Conservation (phyloP, 2,329 filamentous ascomycete species). For the Phialophora tarda region DNA sequence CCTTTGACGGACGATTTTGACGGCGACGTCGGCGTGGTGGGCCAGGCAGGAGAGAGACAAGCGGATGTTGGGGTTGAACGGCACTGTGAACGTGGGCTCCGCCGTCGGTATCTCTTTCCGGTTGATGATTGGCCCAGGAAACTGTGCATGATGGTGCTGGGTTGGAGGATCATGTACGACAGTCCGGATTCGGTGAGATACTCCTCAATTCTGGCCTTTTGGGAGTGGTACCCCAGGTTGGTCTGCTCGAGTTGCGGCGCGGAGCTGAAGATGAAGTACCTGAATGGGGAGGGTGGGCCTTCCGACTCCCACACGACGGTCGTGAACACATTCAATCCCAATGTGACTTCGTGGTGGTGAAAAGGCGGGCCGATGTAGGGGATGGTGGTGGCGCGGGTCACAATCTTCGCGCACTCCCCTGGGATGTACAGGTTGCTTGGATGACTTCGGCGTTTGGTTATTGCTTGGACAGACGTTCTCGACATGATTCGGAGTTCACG, state of each 20-base stretch:
- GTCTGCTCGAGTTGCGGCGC: constrained; percentile 51
- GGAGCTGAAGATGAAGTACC: constrained; percentile 47
- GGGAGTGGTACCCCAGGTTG: constrained; percentile 11
- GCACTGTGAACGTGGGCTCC: constrained; percentile 6
- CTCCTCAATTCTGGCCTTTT: constrained; percentile 12
- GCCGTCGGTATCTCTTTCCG: constrained; percentile 1
- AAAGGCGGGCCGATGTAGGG: constrained; percentile 47
- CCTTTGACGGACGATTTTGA: constrained; percentile 18
- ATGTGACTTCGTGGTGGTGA: constrained; percentile 44
- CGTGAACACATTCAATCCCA: constrained; percentile 48
- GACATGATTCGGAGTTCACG: constrained; percentile 42
- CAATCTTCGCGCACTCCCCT: constrained; percentile 38
- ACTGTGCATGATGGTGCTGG: constrained; percentile 24
- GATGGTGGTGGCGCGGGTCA: constrained; percentile 42
- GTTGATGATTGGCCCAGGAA: constrained; percentile 10
- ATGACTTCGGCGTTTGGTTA: constrained; percentile 46
- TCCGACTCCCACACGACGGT: constrained; percentile 38
- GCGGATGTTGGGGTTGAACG: constrained; percentile 6
- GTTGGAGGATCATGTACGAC: constrained; percentile 24
- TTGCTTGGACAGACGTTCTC: constrained; percentile 39
- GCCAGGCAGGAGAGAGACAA: constrained; percentile 17
- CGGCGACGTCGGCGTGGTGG: constrained; percentile 22
- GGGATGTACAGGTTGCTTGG: constrained; percentile 42
- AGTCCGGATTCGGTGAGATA: constrained; percentile 11
- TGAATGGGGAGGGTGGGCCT: constrained; percentile 35